Base-by-base conservation (phyloP, 2,329 filamentous ascomycete genomes). In the Hymenotorrendiella dingleyae region DNA sequence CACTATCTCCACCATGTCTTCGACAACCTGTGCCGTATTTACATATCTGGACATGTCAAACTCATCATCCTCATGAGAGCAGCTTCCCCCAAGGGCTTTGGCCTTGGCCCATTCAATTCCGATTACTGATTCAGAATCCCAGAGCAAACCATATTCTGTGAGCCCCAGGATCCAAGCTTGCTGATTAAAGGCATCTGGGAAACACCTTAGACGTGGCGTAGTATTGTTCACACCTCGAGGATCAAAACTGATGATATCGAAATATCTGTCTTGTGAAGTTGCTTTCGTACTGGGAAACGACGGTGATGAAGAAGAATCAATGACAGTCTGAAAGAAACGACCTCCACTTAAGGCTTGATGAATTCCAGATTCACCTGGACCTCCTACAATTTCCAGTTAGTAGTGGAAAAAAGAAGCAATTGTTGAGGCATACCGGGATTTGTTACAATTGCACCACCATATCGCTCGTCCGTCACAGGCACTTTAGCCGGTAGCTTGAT, bases 171-270 rank as follows among this genome's bases (percentile, higher is more conserved):
- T 12, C 33, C 33, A 36, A 7, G 11, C 17, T 21, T 36, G 20
- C 17, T 14, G 33, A 10, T 21, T 14, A 7, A 32, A 35, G 26
- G 41, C 30, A 19, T 61, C 49, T 1, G 63, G 58, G 40, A 66
- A 64, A 43, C 65, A 67, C 1, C 46, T 48, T 1, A 62, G 29
- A 5, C 40, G 24, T 0, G 63, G 64, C 4, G 53, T 56, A 1
- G 60, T 63, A 42, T 64, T 61, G 43, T 62, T 63, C 6, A 68
- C 55, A 8, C 66, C 66, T 21, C 67, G 55, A 14, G 65, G 65
- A 46, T 70, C 67, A 34, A 67, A 67, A 10, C 60, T 53, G 11
- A 68, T 52, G 39, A 66, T 50, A 36, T 70, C 66, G 43, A 64
- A 65, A 42, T 59, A 54, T 26, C 57, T 54, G 22, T 28, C 40